Conservation (phyloP, 179 eudicot species). For the Heliamphora ciliata region DNA sequence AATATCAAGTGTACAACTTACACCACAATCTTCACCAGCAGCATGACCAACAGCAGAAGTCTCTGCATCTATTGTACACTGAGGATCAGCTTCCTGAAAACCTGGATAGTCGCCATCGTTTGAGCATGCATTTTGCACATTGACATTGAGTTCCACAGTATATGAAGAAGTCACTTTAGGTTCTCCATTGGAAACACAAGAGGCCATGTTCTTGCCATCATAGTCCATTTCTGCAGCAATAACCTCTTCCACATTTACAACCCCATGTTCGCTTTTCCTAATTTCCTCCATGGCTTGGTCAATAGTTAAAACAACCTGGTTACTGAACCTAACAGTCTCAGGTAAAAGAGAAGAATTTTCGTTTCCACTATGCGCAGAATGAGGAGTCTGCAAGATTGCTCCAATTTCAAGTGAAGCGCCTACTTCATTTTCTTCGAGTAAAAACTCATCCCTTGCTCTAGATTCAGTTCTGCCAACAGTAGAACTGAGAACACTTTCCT, state of each 20-base stretch:
- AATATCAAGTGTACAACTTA: slow-evolving; percentile 32
- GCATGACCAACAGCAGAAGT: slow-evolving; percentile 22
- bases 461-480: slow-evolving; percentile 18
- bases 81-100: slow-evolving; percentile 26
- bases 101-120: slow-evolving; percentile 29
- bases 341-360: slow-evolving; percentile 18
- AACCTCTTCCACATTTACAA: slow-evolving; percentile 26
- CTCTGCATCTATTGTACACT: slow-evolving; percentile 27
- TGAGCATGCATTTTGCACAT: slow-evolving; percentile 21
- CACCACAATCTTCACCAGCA: slow-evolving; percentile 31
- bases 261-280: slow-evolving; percentile 18
- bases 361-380: slow-evolving; percentile 17
- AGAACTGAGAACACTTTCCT: slow-evolving; percentile 20
- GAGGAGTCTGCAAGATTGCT: slow-evolving; percentile 14
- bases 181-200: slow-evolving; percentile 11
- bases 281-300: slow-evolving; percentile 23
- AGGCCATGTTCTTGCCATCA: slow-evolving; percentile 25
- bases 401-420: slow-evolving; percentile 21
- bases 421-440: slow-evolving; percentile 25
- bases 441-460: slow-evolving; percentile 18
- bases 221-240: slow-evolving; percentile 25
- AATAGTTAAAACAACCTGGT: slow-evolving; percentile 13
- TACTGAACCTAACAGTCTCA: slow-evolving; percentile 15
- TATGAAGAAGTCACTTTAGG: slow-evolving; percentile 22
- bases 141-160: slow-evolving; percentile 24